phyloP scores from a whole-genome alignment of 306 rosid species.

The Mimosa bimucronata region DNA sequence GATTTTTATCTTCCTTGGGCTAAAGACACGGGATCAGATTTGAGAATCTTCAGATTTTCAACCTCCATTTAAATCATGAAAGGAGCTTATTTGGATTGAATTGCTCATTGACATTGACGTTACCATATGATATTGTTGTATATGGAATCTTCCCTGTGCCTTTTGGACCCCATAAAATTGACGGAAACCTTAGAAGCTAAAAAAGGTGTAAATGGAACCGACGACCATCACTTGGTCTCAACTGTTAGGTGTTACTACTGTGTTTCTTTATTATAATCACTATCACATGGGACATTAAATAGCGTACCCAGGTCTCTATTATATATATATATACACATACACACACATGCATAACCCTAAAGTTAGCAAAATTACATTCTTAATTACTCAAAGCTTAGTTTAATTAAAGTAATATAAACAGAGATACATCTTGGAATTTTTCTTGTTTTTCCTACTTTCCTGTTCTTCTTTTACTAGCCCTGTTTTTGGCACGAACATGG shows the following conservation, averaged over 20 bases:
- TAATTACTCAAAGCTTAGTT: conserved; percentile 20
- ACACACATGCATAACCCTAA: neutral
- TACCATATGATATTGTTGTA: neutral
- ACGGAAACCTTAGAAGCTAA: conserved; percentile 21
- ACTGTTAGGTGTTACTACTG: conserved; percentile 13
- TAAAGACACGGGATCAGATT: conserved; percentile 27
- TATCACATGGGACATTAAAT: conserved; percentile 20
- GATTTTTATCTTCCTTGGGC: conserved; percentile 22
- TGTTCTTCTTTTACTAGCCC: conserved; percentile 13
- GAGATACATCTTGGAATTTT: neutral
- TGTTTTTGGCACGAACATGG: conserved; percentile 5
- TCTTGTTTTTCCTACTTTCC: conserved; percentile 1
- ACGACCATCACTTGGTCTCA: conserved; percentile 23
- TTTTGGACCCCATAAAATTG: conserved; percentile 31
- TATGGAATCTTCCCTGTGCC: neutral
- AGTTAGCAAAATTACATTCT: conserved; percentile 7
- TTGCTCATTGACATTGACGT: conserved; percentile 15
- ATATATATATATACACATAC: too few species aligned
- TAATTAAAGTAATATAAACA: conserved; percentile 6
- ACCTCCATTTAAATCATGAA: conserved; percentile 40
- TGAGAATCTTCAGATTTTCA: conserved; percentile 25
- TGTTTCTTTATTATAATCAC: conserved; percentile 17
- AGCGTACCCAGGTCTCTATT: neutral
- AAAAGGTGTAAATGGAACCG: conserved; percentile 24
- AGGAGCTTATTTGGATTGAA: conserved; percentile 22